Evolutionary conservation across 345 rosid species (phyloP).

Genomic region (Moricandia moricandioides): DNA sequence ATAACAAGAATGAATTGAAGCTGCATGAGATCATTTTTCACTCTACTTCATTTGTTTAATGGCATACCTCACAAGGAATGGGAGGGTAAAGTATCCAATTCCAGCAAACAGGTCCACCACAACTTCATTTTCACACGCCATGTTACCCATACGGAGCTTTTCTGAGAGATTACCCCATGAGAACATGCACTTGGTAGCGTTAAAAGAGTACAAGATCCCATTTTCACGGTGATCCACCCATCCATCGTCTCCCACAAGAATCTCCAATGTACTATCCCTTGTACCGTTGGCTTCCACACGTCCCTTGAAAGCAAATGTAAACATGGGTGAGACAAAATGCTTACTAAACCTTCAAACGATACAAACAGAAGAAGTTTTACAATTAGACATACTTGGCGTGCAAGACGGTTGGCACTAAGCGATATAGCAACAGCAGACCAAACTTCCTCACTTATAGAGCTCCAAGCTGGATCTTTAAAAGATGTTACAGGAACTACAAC

Average conservation of each 20-base stretch:
- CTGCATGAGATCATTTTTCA: background rate
- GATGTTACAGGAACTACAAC: slow-evolving; percentile 61
- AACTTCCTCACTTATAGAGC: slow-evolving; percentile 60
- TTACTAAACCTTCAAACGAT: background rate
- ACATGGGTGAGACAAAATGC: background rate
- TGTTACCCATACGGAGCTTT: slow-evolving; percentile 80
- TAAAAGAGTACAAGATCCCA: slow-evolving; percentile 83
- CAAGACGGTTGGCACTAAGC: slow-evolving; percentile 64
- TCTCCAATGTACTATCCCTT: slow-evolving; percentile 79
- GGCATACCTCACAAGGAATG: slow-evolving; percentile 85
- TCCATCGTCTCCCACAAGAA: slow-evolving; percentile 79
- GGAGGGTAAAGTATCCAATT: slow-evolving; percentile 83
- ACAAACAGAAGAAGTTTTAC: background rate
- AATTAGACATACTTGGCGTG: slow-evolving; percentile 60
- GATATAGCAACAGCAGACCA: slow-evolving; percentile 69
- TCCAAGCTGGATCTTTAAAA: slow-evolving; percentile 77
- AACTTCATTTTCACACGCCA: slow-evolving; percentile 63
- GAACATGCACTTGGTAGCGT: slow-evolving; percentile 94
- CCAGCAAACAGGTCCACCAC: slow-evolving; percentile 92
- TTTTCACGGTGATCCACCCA: slow-evolving; percentile 91
- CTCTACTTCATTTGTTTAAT: background rate
- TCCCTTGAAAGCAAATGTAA: slow-evolving; percentile 49
- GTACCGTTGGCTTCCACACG: slow-evolving; percentile 73
- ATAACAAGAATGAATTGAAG: slow-evolving; percentile 9
- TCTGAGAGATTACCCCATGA: slow-evolving; percentile 99